Evolutionary conservation across 2,329 filamentous ascomycete genomes (phyloP), one percentile per base, ranked within the genome.

Genomic region (Neonectria sp.): DNA sequence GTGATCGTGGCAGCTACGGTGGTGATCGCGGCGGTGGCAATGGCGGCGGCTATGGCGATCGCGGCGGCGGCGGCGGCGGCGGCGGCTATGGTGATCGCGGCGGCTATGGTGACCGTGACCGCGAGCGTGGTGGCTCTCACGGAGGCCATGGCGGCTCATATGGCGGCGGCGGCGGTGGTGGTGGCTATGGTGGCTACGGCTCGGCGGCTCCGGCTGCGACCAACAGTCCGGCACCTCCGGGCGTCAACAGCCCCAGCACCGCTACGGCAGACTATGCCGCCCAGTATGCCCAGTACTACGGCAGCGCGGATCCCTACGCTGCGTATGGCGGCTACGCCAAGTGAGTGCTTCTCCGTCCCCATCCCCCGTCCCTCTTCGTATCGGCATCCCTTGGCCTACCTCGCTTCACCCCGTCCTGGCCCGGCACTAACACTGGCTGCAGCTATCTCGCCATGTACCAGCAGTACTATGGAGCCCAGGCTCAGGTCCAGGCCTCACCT

Each of bases 261-360:
- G 70, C 74, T 48, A 71, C 75, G 9, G 70, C 77, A 6, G 93
- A 97, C 75, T 96, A 96, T 79, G 90, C 90, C 59, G 90, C 92
- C 21, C 93, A 95, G 77, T 97, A 97, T 79, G 92, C 93, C 3
- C 92, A 95, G 79, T 96, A 97, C 80, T 95, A 95, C 68, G 87
- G 86, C 69, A 86, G 86, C 61, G 85, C 88, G 69, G 94, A 98
- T 76, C 95, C 95, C 0, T 98, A 98, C 79, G 94, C 94, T 48
- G 91, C 93, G 9, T 98, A 96, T 74, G 95, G 95, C 69, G 95
- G 95, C 61, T 98, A 96, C 81, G 89, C 91, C 73, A 93, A 92
- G 83, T 93, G 87, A 78, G 85, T 73, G 35, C 7, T 35, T 45
- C 25, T 13, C 43, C 21, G 15, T 25, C 25, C 53, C 29, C 24